Evolutionary conservation across 768 basidiomycete species (phyloP).

Genomic region (Strobilomyces echinocephalus): DNA sequence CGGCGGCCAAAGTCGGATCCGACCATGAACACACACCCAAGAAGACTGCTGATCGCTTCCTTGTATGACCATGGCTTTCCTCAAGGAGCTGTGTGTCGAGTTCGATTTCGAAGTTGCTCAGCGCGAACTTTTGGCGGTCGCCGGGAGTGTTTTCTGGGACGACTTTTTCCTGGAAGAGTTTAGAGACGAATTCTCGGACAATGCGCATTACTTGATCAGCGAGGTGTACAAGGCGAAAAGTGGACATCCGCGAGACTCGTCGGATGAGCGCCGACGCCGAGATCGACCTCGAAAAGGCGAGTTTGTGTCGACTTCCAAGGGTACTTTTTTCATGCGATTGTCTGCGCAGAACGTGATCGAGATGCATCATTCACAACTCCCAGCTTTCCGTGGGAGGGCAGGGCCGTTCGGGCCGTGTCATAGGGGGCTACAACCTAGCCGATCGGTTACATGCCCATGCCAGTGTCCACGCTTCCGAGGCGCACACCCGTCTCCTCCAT

Average conservation of each 20-base stretch:
- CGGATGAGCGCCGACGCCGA: conserved; percentile 96
- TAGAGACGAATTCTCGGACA: conserved; percentile 92
- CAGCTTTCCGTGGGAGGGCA: conserved; percentile 32
- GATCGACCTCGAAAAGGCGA: conserved; percentile 92
- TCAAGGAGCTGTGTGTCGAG: conserved; percentile 90
- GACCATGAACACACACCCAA: too few species aligned
- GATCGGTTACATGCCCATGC: too few species aligned
- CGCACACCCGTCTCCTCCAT: too few species aligned
- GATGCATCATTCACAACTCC: conserved; percentile 84
- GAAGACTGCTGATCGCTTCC: too few species aligned
- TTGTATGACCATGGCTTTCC: conserved; percentile 88
- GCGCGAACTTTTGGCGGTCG: conserved; percentile 65
- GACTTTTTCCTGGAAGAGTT: conserved; percentile 94
- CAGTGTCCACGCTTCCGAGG: too few species aligned
- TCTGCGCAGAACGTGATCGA: conserved; percentile 85
- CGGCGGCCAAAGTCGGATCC: too few species aligned
- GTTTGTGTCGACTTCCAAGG: not conserved
- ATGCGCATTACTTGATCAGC: conserved; percentile 91
- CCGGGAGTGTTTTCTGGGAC: conserved; percentile 77
- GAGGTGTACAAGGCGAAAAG: conserved; percentile 98
- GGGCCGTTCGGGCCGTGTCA: too few species aligned
- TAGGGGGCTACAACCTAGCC: not conserved
- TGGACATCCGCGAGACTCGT: conserved; percentile 98
- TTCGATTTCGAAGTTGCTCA: conserved; percentile 97
- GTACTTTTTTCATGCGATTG: conserved; percentile 5